Conservation (phyloP, 768 basidiomycete genomes). For the Jaapia argillacea region DNA sequence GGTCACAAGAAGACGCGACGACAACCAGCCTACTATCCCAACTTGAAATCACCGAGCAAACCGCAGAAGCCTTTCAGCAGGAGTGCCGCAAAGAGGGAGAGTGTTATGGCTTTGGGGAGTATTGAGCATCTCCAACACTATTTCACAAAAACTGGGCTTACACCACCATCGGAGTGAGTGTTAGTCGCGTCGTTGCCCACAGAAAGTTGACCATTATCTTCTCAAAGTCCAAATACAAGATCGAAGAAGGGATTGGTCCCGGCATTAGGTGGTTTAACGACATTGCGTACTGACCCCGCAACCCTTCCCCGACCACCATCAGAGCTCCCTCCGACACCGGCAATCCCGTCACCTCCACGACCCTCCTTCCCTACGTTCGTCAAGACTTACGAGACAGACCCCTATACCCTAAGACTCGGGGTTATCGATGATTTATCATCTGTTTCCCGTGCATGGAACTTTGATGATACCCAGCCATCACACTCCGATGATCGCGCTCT, state of each 20-base stretch:
- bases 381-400: constrained; percentile 64
- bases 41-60: constrained; percentile 60
- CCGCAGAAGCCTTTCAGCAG: constrained; percentile 79
- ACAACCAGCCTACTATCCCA: constrained; percentile 71
- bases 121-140: constrained; percentile 95
- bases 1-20: constrained; percentile 44
- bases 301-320: no score
- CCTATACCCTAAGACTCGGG: constrained; percentile 65
- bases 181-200: background rate
- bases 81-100: constrained; percentile 87
- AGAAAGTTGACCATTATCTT: constrained; percentile 2
- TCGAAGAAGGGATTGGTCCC: constrained; percentile 58
- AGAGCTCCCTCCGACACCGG: constrained; percentile 66
- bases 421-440: constrained; percentile 66
- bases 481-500: constrained; percentile 5
- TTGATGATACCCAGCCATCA: constrained; percentile 19
- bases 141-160: constrained; percentile 82
- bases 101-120: constrained; percentile 90
- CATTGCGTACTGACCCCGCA: constrained; percentile 21
- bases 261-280: constrained; percentile 51
- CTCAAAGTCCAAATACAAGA: constrained; percentile 34
- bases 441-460: constrained; percentile 54
- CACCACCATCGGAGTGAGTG: constrained; percentile 61
- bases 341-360: constrained; percentile 33
- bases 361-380: constrained; percentile 43